Evolutionary conservation across 192 early-diverging fungal species (phyloP).

Genomic region (Podila clonocystis): DNA sequence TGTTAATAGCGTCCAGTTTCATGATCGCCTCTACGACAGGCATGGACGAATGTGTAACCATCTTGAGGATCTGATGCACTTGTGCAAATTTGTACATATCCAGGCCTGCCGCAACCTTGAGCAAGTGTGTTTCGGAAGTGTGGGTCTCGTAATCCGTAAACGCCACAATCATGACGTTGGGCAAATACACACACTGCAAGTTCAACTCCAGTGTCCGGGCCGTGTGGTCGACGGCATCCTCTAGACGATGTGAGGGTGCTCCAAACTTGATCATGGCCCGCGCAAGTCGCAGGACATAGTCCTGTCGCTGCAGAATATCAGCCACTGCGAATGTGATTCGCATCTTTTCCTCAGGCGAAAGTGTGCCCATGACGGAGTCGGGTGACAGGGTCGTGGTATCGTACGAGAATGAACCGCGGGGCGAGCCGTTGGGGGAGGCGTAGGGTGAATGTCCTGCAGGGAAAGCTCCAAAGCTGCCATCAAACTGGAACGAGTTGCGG

Average conservation of each 20-base stretch:
- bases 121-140: slow-evolving; percentile 79
- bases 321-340: slow-evolving; percentile 70
- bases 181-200: slow-evolving; percentile 73
- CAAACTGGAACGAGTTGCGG: slow-evolving; percentile 8
- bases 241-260: slow-evolving; percentile 73
- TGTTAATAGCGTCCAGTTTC: slow-evolving; percentile 68
- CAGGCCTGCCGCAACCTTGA: slow-evolving; percentile 69
- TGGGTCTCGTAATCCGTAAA: slow-evolving; percentile 79
- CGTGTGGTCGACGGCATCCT: slow-evolving; percentile 60
- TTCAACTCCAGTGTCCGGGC: slow-evolving; percentile 72
- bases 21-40: slow-evolving; percentile 73
- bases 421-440: slow-evolving; percentile 35
- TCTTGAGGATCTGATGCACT: slow-evolving; percentile 70
- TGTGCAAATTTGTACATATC: slow-evolving; percentile 77
- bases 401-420: slow-evolving; percentile 34
- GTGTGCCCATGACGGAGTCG: slow-evolving; percentile 12
- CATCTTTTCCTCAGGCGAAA: slow-evolving; percentile 60
- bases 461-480: slow-evolving; percentile 5
- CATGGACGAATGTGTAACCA: slow-evolving; percentile 71
- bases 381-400: slow-evolving; percentile 10
- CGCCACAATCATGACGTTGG: slow-evolving; percentile 76
- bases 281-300: slow-evolving; percentile 70
- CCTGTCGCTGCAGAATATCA: slow-evolving; percentile 76
- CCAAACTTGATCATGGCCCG: slow-evolving; percentile 75
- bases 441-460: slow-evolving; percentile 26